A percentile compares a stretch with the other conserved stretches of the same genome.
phyloP scores from a whole-genome alignment of 495 filamentous ascomycete genomes.

The Aspergillus leporis region DNA sequence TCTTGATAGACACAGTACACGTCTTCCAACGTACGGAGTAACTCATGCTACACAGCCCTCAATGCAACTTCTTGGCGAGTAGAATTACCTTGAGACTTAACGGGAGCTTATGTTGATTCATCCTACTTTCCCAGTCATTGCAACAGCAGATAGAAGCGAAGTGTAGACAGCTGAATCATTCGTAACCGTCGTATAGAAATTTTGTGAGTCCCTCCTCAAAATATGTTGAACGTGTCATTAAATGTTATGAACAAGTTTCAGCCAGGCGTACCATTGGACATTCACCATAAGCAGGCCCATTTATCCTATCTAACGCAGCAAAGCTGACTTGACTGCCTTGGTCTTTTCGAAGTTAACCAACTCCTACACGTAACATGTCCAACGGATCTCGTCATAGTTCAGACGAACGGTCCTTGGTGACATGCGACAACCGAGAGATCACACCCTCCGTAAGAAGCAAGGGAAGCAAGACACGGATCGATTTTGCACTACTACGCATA shows the following conservation, averaged over 20 bases:
- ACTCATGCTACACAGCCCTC: too few species aligned
- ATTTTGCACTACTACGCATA: not conserved
- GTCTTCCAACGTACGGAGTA: too few species aligned
- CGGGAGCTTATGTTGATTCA: too few species aligned
- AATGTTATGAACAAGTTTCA: not conserved
- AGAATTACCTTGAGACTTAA: too few species aligned
- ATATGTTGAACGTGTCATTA: not conserved
- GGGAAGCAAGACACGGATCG: not conserved
- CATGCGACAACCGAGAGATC: not conserved
- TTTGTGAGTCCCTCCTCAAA: not conserved
- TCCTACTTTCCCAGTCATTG: too few species aligned
- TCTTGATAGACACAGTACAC: too few species aligned
- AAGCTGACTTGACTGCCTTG: not conserved
- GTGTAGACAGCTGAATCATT: not conserved
- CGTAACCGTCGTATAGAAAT: not conserved
- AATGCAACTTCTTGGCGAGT: too few species aligned
- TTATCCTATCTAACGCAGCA: not conserved
- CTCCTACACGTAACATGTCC: not conserved
- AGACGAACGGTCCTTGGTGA: not conserved
- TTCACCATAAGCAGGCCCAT: not conserved
- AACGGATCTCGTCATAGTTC: not conserved
- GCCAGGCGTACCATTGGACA: not conserved
- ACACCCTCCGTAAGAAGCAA: not conserved
- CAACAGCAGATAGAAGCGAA: not conserved
- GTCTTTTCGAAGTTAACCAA: not conserved